A percentile compares a stretch with the other conserved stretches of the same genome.
Conservation (phyloP, 306 rosid species). For the Arachis stenosperma region DNA sequence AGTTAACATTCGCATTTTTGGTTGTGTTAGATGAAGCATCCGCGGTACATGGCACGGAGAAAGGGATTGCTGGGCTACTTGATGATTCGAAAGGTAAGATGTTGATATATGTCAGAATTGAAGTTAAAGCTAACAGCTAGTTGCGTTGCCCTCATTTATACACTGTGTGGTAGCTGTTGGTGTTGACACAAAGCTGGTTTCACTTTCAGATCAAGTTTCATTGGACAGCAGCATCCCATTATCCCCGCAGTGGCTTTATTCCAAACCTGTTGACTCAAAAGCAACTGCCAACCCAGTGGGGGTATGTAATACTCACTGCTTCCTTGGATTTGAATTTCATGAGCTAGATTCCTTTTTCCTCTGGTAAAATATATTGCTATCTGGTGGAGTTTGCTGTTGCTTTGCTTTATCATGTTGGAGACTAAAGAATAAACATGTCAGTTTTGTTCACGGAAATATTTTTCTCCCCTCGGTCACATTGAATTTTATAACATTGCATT, state of each 20-base stretch:
- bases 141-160: background rate
- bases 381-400: background rate
- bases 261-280: conserved; percentile 66
- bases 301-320: conserved; percentile 43
- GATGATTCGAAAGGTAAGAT: conserved; percentile 61
- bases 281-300: conserved; percentile 47
- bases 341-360: background rate
- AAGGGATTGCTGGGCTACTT: conserved; percentile 47
- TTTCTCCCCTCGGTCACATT: background rate
- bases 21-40: conserved; percentile 54
- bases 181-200: conserved; percentile 32
- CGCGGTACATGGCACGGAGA: conserved; percentile 54
- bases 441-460: conserved; percentile 4
- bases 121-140: background rate
- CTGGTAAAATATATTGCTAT: background rate
- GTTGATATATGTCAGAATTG: conserved; percentile 12
- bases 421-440: background rate
- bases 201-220: conserved; percentile 58
- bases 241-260: conserved; percentile 79
- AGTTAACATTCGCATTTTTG: conserved; percentile 40
- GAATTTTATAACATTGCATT: background rate
- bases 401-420: conserved; percentile 19
- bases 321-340: conserved; percentile 16
- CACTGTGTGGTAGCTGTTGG: background rate
- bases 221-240: conserved; percentile 67